Percentiles rank a stretch among this genome's conserved stretches.
Evolutionary conservation across 1,284 basidiomycete genomes (phyloP).

Genomic region (Psilocybe mexicana): DNA sequence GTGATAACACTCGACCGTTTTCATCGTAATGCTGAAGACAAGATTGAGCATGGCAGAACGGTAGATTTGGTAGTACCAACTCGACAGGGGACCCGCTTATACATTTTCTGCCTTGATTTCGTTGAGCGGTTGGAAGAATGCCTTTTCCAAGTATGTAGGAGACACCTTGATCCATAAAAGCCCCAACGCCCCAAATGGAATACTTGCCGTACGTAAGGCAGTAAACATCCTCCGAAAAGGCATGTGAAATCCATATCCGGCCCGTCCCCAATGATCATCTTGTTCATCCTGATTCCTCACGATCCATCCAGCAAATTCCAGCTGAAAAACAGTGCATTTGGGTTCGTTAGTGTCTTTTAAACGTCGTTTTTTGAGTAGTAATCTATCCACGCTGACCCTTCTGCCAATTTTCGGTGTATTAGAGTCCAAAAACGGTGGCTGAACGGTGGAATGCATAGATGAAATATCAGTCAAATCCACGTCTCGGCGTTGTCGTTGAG

Average conservation of each 20-base stretch:
- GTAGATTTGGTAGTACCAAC: conserved; percentile 30
- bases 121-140: neutral
- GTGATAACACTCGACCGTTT: conserved; percentile 39
- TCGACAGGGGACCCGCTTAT: conserved; percentile 48
- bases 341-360: neutral
- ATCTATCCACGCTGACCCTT: neutral
- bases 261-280: neutral
- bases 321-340: no score
- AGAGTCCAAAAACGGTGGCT: neutral
- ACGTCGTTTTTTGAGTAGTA: no score
- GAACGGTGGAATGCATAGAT: no score
- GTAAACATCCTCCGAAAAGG: neutral
- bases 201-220: neutral
- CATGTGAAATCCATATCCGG: neutral
- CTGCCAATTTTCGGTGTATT: neutral
- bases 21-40: conserved; percentile 44
- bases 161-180: neutral
- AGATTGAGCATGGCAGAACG: neutral
- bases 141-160: neutral
- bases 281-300: neutral
- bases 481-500: neutral
- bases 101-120: neutral
- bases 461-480: neutral
- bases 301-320: no score
- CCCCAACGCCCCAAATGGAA: neutral